Evolutionary conservation across 345 rosid species (phyloP).

Genomic region (Luvunga scandens): DNA sequence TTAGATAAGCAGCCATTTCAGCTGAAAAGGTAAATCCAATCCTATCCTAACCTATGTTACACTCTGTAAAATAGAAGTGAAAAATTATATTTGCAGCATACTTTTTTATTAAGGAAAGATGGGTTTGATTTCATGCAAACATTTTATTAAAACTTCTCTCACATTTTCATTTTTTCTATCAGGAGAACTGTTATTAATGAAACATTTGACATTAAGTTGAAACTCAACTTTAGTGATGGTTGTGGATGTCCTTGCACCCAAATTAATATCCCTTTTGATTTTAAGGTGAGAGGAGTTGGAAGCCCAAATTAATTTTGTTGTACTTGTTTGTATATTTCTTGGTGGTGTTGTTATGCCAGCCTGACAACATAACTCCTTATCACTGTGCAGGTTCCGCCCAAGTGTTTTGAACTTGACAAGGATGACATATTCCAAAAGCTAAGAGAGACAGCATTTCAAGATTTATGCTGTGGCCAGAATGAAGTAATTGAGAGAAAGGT

Average conservation of each 20-base stretch:
- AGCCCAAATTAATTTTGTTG: not conserved
- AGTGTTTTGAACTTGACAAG: conserved; percentile 41
- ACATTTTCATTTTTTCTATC: conserved; percentile 18
- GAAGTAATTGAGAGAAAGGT: conserved; percentile 41
- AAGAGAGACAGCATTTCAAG: conserved; percentile 54
- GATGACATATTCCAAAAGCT: conserved; percentile 43
- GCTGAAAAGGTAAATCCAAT: conserved; percentile 59
- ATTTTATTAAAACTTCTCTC: not conserved
- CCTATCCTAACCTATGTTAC: not conserved
- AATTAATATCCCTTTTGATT: conserved; percentile 65
- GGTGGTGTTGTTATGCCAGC: not conserved
- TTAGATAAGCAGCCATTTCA: conserved; percentile 69
- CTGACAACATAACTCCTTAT: not conserved
- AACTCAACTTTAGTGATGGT: conserved; percentile 67
- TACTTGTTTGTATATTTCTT: not conserved
- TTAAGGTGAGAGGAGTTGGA: conserved; percentile 46
- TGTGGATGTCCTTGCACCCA: conserved; percentile 68
- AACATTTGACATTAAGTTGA: conserved; percentile 67
- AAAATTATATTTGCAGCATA: not conserved
- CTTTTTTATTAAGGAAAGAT: not conserved
- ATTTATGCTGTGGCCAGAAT: conserved; percentile 49
- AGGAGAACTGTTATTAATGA: conserved; percentile 76
- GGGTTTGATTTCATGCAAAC: not conserved
- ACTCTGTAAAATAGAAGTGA: not conserved
- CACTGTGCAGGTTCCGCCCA: conserved; percentile 43